Conservation (phyloP, 768 basidiomycete species). For the Termitomyces sp. region DNA sequence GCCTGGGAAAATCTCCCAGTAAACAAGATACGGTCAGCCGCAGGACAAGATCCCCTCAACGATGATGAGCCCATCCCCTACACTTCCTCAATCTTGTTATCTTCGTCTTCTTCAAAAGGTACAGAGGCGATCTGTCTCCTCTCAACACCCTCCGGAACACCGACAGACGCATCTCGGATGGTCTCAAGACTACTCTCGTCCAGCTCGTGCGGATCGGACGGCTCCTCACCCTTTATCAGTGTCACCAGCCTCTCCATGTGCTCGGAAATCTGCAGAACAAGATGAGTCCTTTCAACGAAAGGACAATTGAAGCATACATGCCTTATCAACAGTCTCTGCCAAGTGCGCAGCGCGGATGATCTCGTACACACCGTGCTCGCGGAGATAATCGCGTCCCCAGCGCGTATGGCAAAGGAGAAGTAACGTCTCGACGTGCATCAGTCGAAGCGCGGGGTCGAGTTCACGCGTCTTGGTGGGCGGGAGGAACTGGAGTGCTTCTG, state of each 20-base stretch:
- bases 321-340: constrained; percentile 74
- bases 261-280: constrained; percentile 60
- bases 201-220: constrained; percentile 36
- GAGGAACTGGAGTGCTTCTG: constrained; percentile 80
- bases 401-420: constrained; percentile 84
- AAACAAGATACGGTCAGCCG: not conserved
- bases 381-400: constrained; percentile 79
- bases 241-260: constrained; percentile 86
- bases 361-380: constrained; percentile 80
- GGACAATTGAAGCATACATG: constrained; percentile 35
- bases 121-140: constrained; percentile 14
- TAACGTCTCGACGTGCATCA: constrained; percentile 86
- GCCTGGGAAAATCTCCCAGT: no score
- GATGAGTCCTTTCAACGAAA: not conserved
- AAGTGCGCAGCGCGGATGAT: constrained; percentile 76
- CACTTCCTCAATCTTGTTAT: constrained; percentile 72
- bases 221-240: constrained; percentile 78
- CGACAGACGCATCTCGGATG: constrained; percentile 16
- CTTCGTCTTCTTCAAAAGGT: constrained; percentile 45
- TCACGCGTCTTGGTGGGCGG: constrained; percentile 83
- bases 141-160: constrained; percentile 9
- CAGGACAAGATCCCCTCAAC: no score
- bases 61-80: constrained; percentile 22
- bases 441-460: constrained; percentile 63
- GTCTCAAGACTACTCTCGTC: constrained; percentile 20